Conservation (phyloP, 2,329 filamentous ascomycete species). For the Didymella pinodella region DNA sequence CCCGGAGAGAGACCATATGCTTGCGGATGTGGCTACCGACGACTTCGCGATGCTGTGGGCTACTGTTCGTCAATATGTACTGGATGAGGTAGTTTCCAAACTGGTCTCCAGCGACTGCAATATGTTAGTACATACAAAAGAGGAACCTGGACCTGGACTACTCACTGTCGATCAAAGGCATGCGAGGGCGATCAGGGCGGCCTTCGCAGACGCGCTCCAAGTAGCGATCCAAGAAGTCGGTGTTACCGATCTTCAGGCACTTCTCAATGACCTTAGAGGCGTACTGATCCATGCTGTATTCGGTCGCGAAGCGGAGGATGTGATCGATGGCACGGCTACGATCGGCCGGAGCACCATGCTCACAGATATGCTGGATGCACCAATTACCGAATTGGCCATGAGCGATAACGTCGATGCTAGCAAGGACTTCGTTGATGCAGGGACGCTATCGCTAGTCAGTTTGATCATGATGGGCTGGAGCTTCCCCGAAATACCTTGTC, state of each 20-base stretch:
- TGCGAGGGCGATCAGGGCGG: constrained; percentile 87
- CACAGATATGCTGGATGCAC: constrained; percentile 99
- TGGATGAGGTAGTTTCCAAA: constrained; percentile 99
- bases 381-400: constrained; percentile 99
- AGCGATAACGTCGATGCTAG: constrained; percentile 93
- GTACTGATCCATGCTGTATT: constrained; percentile 99
- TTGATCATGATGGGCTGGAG: background rate
- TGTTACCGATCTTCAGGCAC: constrained; percentile 93
- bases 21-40: constrained; percentile 94
- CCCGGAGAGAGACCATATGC: constrained; percentile 98
- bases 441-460: constrained; percentile 70
- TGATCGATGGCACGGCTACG: constrained; percentile 94
- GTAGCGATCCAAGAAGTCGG: constrained; percentile 90
- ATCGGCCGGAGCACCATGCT: constrained; percentile 90
- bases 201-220: constrained; percentile 94
- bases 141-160: constrained; percentile 12
- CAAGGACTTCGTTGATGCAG: constrained; percentile 94
- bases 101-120: constrained; percentile 87
- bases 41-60: constrained; percentile 86
- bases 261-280: constrained; percentile 99
- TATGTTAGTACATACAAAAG: constrained; percentile 23
- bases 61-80: constrained; percentile 91
- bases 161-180: constrained; percentile 91
- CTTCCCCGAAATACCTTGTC: constrained; percentile 76
- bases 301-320: constrained; percentile 88